Base-by-base conservation (phyloP, 2,329 filamentous ascomycete species). In the Arthrobotrys entomopaga region DNA sequence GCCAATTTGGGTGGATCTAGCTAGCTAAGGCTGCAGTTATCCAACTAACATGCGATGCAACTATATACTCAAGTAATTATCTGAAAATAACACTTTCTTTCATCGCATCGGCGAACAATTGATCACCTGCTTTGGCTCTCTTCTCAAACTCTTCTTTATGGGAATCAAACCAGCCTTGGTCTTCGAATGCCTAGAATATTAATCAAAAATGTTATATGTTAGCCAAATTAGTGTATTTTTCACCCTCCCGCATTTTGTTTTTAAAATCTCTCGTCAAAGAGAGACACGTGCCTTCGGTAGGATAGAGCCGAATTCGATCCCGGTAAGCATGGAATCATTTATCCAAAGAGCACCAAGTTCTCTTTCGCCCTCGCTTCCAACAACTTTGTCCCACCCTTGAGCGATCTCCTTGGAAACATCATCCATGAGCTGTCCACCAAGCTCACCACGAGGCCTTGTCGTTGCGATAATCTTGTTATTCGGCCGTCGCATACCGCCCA, bases 101-200 rank as follows among this genome's bases (percentile, higher is more conserved):
- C 1, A 74, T 15, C 16, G 57, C 70, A n/a, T 74, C 57, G 38
- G 52, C 26, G 42, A 74, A 74, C 13, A 74, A 54, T 34, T 63
- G 29, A 19, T 74, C 70, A 19, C 70, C 70, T 1, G 26, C 38
- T 38, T 26, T 53, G 1, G 70, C 63, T 16, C 70, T 26, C 7
- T 52, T 61, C 46, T 63, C 29, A 15, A 74, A 74, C 8, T 74
- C 58, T 13, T 38, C 29, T 50, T 74, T 67, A 20, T 59, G 63
- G 1, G 46, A 19, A n/a, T 74, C 70, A n/a, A 74, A 67, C 70
- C 70, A 74, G 5, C 6, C 24, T 38, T 74, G 63, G 19, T 74
- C 70, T 24, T 74, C 70, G 29, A 74, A 74, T 10, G 70, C 70
- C 70, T 74, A 43, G n/a, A n/a, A n/a, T n/a, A n/a, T n/a, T n/a